Percentiles rank a stretch among this genome's conserved stretches.
Conservation (phyloP, 805 yeast species). For the Saccharomycopsis guyanensis region DNA sequence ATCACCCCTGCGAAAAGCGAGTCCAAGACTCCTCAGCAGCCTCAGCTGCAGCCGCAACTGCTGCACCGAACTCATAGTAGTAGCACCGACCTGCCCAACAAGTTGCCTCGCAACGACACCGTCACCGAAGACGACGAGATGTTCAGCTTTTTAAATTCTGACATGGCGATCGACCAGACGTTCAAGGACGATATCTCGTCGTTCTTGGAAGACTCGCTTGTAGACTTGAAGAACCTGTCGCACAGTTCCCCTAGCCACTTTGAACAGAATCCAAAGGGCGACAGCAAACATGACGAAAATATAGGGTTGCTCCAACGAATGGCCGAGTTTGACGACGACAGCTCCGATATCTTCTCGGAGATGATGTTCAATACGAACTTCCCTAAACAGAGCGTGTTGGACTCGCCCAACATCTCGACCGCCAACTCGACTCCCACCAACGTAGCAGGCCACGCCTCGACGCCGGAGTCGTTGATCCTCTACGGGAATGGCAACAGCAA, state of each 20-base stretch:
- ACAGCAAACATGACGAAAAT: not conserved
- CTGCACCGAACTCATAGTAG: not conserved
- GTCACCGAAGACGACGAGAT: constrained; percentile 3
- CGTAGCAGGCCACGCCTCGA: constrained; percentile 11
- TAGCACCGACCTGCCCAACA: not conserved
- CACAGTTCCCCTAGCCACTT: not conserved
- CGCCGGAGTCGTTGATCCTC: constrained; percentile 18
- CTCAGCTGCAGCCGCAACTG: not conserved
- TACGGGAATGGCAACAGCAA: not conserved
- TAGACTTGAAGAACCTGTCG: constrained; percentile 6
- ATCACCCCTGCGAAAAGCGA: too few species aligned
- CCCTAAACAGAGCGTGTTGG: constrained; percentile 3
- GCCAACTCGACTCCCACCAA: constrained; percentile 19
- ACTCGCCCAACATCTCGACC: constrained; percentile 13
- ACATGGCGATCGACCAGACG: constrained; percentile 1
- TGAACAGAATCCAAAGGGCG: not conserved
- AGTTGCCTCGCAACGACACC: not conserved
- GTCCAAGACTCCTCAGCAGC: not conserved
- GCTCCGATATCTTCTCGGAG: constrained; percentile 17
- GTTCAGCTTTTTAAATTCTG: constrained; percentile 1
- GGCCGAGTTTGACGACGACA: constrained; percentile 14
- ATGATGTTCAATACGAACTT: constrained; percentile 11
- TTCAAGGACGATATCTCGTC: constrained; percentile 10
- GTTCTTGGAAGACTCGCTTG: constrained; percentile 11
- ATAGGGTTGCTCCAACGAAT: constrained; percentile 7